Base-by-base conservation (phyloP, 2,329 filamentous ascomycete genomes). In the Zymoseptoria brevis region DNA sequence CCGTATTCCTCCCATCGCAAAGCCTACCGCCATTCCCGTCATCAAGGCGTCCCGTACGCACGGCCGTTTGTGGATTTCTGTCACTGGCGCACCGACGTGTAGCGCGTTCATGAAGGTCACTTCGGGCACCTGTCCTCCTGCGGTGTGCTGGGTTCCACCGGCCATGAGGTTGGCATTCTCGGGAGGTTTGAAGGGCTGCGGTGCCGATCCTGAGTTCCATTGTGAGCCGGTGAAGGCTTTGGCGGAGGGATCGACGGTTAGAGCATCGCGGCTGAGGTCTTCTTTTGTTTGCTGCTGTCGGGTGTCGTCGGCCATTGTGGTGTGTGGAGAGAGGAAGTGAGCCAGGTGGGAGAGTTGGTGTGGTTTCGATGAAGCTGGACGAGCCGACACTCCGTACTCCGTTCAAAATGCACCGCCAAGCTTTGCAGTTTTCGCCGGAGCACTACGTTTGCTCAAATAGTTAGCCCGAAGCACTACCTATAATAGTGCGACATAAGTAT, bases 31-130 rank as follows among this genome's bases (percentile, higher is more conserved):
- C 68, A 99, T 95, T 22, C 91, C 94, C 1, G 88, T 85, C 66
- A 97, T 77, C 56, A 96, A 79, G 1, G 89, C 87, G 71, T 96
- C 87, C 62, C 92, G 81, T 19, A 90, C 88, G 74, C 94, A 97
- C 0, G 93, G 93, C 59, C 85, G 83, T 73, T 88, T 87, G 73
- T 92, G 87, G 56, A 95, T 79, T 51, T 84, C 83, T 51, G 84
- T 74, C 64, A 92, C 88, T 68, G 93, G 89, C 48, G 86, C 79
- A 85, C 56, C 66, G 53, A 81, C 83, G 62, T 84, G 82, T 54
- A 92, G 78, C 0, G 84, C 88, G 50, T 90, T 85, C 45, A 72
- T 65, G 5, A 74, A 22, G 1, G 66, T 67, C 19, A 69, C 71
- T 75, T 72, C 66, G 83, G 87, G 86, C 76, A 84, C 73, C 73